Base-by-base conservation (phyloP, 208 protist species). In the Acanthamoeba lenticulata region DNA sequence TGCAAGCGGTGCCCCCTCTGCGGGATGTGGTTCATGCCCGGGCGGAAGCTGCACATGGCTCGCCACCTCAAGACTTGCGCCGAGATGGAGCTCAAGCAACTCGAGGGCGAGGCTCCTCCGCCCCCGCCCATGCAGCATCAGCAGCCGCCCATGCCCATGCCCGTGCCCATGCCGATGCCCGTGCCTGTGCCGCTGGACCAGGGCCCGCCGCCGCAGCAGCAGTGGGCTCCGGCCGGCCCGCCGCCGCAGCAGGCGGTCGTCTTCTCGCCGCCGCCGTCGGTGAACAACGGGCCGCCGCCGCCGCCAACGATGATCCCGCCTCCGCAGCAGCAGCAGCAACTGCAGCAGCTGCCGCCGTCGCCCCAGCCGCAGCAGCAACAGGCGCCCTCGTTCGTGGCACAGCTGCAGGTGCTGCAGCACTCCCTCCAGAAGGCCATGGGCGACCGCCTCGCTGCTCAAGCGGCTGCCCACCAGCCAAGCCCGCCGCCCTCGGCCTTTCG, bases 21-120 rank as follows among this genome's bases (percentile, higher is more conserved):
- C 29, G 72, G 72, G 6, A 83, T 83, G 72, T 83, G 72, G 72
- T 83, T 83, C 42, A 83, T 83, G 72, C 72, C 72, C 11, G 72
- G 72, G 21, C 72, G 72, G 15, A 27, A 83, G 72, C 42, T 83
- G 6, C 72, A 83, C 42, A 83, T 83, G 72, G 72, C 42, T n/a
- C 34, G 36, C 27, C 72, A 83, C 72, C 40, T 83, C 7, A 83
- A 83, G 72, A 83, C 72, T 7, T 83, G 72, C 72, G 72, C 72
- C 40, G 72, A 83, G 38, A 34, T 38, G 42, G 72, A 83, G 11
- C 72, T 83, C 72, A 83, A 83, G 32, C 72, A 83, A 49, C 72
- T 83, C 42, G 72, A 83, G 72, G 72, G 44, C 27, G 38, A 83
- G 4, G 34, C 2, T 34, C 2, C 52, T 60, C 15, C 52, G 52